Percentiles rank a stretch among this genome's conserved stretches.
Evolutionary conservation across 352 stramenopile species (phyloP).

Genomic region (Saprolegnia diclina): DNA sequence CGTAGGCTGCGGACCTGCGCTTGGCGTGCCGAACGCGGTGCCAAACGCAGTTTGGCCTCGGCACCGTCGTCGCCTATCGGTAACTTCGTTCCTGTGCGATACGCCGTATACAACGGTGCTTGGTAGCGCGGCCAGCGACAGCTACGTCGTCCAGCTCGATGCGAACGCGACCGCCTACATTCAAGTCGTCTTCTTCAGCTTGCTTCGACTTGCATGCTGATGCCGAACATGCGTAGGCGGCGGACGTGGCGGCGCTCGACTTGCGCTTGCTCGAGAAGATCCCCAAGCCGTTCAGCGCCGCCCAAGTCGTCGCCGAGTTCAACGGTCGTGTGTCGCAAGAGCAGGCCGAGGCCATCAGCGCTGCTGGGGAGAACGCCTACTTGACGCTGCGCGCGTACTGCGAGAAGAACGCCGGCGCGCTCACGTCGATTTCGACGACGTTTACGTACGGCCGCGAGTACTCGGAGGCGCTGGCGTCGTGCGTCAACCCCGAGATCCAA

Average conservation of each 20-base stretch:
- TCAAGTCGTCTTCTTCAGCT: constrained; percentile 20
- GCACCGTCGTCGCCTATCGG: constrained; percentile 31
- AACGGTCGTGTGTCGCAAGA: constrained; percentile 56
- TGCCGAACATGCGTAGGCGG: constrained; percentile 28
- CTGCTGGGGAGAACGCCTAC: constrained; percentile 51
- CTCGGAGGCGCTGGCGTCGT: constrained; percentile 40
- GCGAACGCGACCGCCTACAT: constrained; percentile 41
- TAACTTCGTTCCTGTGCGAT: constrained; percentile 18
- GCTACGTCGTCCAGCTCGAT: constrained; percentile 40
- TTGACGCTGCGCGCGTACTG: constrained; percentile 52
- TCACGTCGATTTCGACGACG: constrained; percentile 74
- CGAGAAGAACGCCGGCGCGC: constrained; percentile 58
- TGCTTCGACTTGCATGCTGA: too few species aligned
- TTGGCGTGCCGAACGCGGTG: constrained; percentile 37
- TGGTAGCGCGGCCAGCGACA: constrained; percentile 34
- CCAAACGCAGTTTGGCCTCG: constrained; percentile 36
- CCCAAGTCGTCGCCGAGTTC: constrained; percentile 61
- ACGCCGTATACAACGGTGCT: background rate
- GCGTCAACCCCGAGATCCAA: constrained; percentile 59
- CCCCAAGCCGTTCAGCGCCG: constrained; percentile 56
- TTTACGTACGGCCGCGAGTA: constrained; percentile 65
- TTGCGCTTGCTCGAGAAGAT: constrained; percentile 58
- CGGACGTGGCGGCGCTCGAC: constrained; percentile 56
- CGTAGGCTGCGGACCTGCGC: constrained; percentile 34
- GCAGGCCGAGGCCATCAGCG: constrained; percentile 48